Evolutionary conservation across 352 stramenopile genomes (phyloP).

Genomic region (Saprolegnia parasitica): DNA sequence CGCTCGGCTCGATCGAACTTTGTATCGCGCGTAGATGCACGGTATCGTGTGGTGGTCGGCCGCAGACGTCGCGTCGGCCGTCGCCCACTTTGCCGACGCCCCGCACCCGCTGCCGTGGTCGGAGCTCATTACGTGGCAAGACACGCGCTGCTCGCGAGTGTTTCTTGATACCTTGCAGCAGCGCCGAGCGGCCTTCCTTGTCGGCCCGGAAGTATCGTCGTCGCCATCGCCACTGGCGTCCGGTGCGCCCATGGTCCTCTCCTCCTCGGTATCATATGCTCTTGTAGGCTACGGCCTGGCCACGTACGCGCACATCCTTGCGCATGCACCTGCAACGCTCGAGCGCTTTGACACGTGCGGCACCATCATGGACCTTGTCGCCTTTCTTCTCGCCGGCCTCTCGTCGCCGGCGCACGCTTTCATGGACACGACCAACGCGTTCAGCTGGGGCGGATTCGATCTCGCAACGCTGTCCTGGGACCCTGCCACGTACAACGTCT

Average conservation of each 20-base stretch:
- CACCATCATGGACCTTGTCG: conserved; percentile 75
- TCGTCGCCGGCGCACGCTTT: conserved; percentile 34
- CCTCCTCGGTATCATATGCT: conserved; percentile 25
- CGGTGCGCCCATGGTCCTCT: neutral
- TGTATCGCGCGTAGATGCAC: conserved; percentile 54
- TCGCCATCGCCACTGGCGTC: conserved; percentile 14
- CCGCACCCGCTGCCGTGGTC: conserved; percentile 40
- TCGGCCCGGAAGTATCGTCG: neutral
- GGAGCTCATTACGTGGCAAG: conserved; percentile 70
- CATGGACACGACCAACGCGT: conserved; percentile 74
- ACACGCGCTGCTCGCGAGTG: conserved; percentile 57
- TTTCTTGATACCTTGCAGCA: conserved; percentile 38
- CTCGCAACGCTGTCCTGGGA: conserved; percentile 45
- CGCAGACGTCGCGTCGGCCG: conserved; percentile 34
- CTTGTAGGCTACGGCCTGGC: conserved; percentile 69
- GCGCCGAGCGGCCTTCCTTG: conserved; percentile 35
- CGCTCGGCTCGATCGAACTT: neutral
- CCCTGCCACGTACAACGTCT: conserved; percentile 33
- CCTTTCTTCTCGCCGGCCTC: conserved; percentile 66
- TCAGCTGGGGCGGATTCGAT: conserved; percentile 70
- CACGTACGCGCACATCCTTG: conserved; percentile 55
- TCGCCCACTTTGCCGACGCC: conserved; percentile 14
- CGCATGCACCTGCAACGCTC: conserved; percentile 35
- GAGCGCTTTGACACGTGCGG: conserved; percentile 61
- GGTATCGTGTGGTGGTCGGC: conserved; percentile 79